These are phyloP conservation scores for Macrophomina pseudophaseolina DNA, from an alignment of 2,329 filamentous ascomycete species.

Conservation along the genomic window DNA sequence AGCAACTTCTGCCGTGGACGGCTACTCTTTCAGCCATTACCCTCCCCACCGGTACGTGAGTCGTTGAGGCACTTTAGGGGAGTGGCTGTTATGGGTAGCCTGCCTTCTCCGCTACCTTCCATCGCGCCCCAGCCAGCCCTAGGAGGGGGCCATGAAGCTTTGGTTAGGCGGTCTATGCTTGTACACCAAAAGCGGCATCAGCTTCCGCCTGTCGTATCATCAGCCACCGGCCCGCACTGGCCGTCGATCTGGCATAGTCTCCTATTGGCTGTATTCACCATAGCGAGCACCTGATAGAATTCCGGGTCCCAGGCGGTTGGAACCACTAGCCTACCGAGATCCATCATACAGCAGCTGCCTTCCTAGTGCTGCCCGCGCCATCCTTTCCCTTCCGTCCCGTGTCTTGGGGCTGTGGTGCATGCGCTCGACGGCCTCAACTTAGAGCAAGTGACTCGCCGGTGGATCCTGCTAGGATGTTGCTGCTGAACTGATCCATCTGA, in stretches of 20 bases:
- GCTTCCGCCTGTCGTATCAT: neutral
- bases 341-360: neutral
- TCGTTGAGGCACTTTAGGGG: neutral
- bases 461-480: neutral
- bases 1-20: neutral
- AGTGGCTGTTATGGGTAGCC: neutral
- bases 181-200: neutral
- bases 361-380: neutral
- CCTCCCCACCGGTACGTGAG: neutral
- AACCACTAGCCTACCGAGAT: neutral
- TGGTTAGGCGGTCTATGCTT: neutral
- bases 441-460: neutral
- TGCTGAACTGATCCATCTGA: neutral
- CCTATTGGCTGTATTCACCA: neutral
- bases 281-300: neutral
- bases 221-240: neutral
- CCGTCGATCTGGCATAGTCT: neutral
- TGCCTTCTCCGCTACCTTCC: neutral
- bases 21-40: neutral
- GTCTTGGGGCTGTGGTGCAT: neutral
- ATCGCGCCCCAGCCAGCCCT: neutral
- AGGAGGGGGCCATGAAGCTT: neutral
- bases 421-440: neutral
- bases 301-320: neutral
- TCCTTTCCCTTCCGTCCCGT: neutral